Conservation (phyloP, 495 filamentous ascomycete species). For the Thermochaetoides thermophila region DNA sequence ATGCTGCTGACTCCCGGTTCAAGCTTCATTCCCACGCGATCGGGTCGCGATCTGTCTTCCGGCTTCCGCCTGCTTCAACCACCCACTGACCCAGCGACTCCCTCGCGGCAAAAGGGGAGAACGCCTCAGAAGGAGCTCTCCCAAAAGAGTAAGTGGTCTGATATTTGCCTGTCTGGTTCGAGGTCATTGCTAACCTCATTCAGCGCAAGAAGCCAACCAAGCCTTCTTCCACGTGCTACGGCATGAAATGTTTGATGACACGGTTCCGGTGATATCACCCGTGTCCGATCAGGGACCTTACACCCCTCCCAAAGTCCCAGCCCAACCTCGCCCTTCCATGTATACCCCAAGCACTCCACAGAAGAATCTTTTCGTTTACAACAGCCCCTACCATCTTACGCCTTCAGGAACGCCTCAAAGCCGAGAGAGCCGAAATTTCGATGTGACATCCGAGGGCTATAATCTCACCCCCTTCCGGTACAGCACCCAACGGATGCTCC, state of each 20-base stretch:
- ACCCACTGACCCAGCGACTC: slow-evolving; percentile 74
- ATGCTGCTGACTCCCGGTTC: slow-evolving; percentile 15
- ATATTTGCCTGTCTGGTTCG: not conserved
- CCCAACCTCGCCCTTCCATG: too few species aligned
- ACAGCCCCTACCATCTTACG: too few species aligned
- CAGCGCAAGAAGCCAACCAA: slow-evolving; percentile 86
- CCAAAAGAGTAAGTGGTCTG: slow-evolving; percentile 58
- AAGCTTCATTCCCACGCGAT: slow-evolving; percentile 91
- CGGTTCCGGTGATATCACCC: too few species aligned
- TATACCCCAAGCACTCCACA: slow-evolving; percentile 81
- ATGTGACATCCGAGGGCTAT: slow-evolving; percentile 81
- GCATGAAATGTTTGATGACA: slow-evolving; percentile 73
- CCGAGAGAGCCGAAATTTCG: slow-evolving; percentile 67
- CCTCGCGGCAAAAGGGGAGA: slow-evolving; percentile 69
- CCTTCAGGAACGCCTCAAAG: slow-evolving; percentile 82
- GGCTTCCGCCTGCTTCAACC: slow-evolving; percentile 82
- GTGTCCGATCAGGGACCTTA: too few species aligned
- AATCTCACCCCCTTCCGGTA: slow-evolving; percentile 83
- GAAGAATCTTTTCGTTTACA: slow-evolving; percentile 92
- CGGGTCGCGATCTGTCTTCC: slow-evolving; percentile 83
- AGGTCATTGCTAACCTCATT: slow-evolving; percentile 31
- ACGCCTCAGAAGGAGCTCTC: slow-evolving; percentile 84
- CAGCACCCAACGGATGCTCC: slow-evolving; percentile 77
- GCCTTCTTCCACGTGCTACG: slow-evolving; percentile 82
- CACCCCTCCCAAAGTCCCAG: too few species aligned